Conservation (phyloP, 306 rosid genomes). For the Dicorynia guianensis region DNA sequence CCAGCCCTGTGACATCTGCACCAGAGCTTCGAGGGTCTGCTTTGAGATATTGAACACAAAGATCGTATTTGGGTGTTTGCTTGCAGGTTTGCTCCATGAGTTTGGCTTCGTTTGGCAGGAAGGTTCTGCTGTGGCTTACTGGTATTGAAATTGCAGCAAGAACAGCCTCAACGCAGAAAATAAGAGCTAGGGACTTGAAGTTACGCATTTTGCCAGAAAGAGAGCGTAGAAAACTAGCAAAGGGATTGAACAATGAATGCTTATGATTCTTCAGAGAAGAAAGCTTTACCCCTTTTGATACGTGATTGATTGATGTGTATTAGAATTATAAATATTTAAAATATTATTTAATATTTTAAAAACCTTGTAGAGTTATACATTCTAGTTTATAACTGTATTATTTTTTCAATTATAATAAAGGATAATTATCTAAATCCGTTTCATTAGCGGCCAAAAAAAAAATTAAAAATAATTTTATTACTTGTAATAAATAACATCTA, state of each 20-base stretch:
- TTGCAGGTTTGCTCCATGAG: slow-evolving; percentile 52
- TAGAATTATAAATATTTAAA: no score
- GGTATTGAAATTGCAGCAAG: slow-evolving; percentile 25
- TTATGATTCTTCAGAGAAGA: no score
- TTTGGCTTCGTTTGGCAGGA: slow-evolving; percentile 2
- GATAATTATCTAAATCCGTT: no score
- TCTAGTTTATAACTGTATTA: no score
- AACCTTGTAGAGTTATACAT: no score
- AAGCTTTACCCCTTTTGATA: no score
- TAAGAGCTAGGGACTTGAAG: slow-evolving; percentile 9
- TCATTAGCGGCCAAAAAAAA: no score
- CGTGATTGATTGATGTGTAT: no score
- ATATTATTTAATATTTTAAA: no score
- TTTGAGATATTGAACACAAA: slow-evolving; percentile 44
- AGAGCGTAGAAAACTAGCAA: background rate
- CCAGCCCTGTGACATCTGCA: slow-evolving; percentile 47
- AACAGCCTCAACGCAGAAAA: slow-evolving; percentile 10
- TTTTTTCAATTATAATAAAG: no score
- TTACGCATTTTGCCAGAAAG: slow-evolving; percentile 22
- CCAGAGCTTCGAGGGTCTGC: slow-evolving; percentile 43
- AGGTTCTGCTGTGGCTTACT: slow-evolving; percentile 25
- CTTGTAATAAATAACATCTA: no score
- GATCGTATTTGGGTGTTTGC: slow-evolving; percentile 49
- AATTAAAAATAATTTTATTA: no score
- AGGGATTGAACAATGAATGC: background rate